Conservation (phyloP, 345 rosid genomes). For the Syzygium oleosum region DNA sequence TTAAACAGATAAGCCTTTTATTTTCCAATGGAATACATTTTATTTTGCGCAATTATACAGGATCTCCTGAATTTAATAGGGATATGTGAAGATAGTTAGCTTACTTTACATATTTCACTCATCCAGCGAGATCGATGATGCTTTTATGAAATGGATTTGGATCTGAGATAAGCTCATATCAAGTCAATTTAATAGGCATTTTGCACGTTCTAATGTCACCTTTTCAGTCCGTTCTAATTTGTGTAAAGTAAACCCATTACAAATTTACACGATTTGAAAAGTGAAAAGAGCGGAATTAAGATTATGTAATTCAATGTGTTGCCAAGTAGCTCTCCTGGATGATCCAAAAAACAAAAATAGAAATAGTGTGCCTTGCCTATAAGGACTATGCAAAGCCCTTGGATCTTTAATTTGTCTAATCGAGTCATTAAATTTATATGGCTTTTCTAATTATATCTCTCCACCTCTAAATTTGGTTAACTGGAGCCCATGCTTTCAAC, state of each 20-base stretch:
- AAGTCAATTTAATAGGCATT: not conserved
- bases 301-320: not conserved
- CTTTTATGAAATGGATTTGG: not conserved
- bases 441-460: not conserved
- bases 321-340: not conserved
- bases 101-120: not conserved
- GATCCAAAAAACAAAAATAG: not conserved
- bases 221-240: not conserved
- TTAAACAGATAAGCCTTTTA: not conserved
- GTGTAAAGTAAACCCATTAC: not conserved
- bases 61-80: not conserved
- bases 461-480: not conserved
- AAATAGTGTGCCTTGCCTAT: not conserved
- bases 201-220: rapidly evolving
- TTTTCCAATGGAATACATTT: not conserved
- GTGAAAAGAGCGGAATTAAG: not conserved
- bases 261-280: not conserved
- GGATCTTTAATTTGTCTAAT: not conserved
- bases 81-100: not conserved
- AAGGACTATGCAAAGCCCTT: not conserved
- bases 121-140: not conserved
- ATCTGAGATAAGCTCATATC: not conserved
- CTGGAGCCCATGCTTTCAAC: not conserved
- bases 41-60: not conserved
- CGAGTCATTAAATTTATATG: not conserved